These are phyloP conservation scores for Syncephalastrum monosporum DNA, from an alignment of 371 early-diverging fungal species.

Conservation along the genomic window DNA sequence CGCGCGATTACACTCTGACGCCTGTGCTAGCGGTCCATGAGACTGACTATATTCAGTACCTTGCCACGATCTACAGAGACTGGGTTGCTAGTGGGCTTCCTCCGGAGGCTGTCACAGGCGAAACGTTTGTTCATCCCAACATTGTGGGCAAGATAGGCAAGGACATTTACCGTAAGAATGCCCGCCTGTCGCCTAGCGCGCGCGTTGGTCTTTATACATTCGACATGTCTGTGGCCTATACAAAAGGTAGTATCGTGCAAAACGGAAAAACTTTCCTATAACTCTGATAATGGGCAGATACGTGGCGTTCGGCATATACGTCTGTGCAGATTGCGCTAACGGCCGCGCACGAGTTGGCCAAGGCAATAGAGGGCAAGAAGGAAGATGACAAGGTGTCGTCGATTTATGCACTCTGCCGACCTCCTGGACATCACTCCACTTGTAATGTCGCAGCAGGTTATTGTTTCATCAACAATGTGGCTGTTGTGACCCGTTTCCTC, in stretches of 20 bases:
- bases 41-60: slow-evolving; percentile 56
- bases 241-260: slow-evolving; percentile 35
- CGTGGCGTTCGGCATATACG: slow-evolving; percentile 64
- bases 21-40: slow-evolving; percentile 63
- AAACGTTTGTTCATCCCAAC: slow-evolving; percentile 45
- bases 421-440: slow-evolving; percentile 68
- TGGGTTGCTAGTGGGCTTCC: slow-evolving; percentile 62
- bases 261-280: background rate
- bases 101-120: slow-evolving; percentile 60
- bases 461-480: slow-evolving; percentile 62
- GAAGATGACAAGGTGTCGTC: slow-evolving; percentile 16
- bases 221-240: slow-evolving; percentile 60
- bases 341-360: slow-evolving; percentile 52
- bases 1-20: slow-evolving; percentile 52
- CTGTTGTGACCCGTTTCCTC: slow-evolving; percentile 57
- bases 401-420: slow-evolving; percentile 69
- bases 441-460: slow-evolving; percentile 55
- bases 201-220: slow-evolving; percentile 50
- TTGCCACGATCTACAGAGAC: slow-evolving; percentile 55
- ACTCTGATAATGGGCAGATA: slow-evolving; percentile 36
- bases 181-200: slow-evolving; percentile 12
- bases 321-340: slow-evolving; percentile 68
- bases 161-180: slow-evolving; percentile 29
- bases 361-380: slow-evolving; percentile 13
- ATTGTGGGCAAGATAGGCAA: slow-evolving; percentile 28